Percentiles rank a stretch among this genome's conserved stretches.
Evolutionary conservation across 177 flowering plant species (phyloP).

Genomic region (Vitis hybrid): DNA sequence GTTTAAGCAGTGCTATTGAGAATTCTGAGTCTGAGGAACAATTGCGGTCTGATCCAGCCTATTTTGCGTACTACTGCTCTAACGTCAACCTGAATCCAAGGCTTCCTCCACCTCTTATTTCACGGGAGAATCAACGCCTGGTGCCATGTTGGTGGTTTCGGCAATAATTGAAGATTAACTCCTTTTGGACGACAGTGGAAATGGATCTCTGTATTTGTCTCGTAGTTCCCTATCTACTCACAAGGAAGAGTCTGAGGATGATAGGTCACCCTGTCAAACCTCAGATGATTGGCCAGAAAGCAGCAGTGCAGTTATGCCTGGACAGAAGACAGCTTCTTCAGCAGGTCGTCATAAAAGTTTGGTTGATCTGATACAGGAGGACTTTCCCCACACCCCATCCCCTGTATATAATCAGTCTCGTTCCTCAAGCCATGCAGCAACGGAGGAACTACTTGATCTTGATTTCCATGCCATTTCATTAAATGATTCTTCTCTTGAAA

Average conservation of each 20-base stretch:
- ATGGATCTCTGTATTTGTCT: constrained; percentile 35
- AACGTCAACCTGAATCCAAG: constrained; percentile 79
- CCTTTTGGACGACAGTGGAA: constrained; percentile 41
- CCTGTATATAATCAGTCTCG: constrained; percentile 37
- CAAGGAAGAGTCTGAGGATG: constrained; percentile 79
- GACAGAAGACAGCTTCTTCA: constrained; percentile 27
- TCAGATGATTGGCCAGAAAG: constrained; percentile 38
- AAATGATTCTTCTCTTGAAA: constrained; percentile 16
- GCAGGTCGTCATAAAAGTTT: constrained; percentile 62
- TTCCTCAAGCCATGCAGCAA: constrained; percentile 14
- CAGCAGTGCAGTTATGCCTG: constrained; percentile 17
- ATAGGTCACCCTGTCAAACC: constrained; percentile 39
- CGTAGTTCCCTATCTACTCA: constrained; percentile 64
- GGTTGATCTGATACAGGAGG: constrained; percentile 33
- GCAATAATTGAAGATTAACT: constrained; percentile 33
- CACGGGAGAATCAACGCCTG: constrained; percentile 65
- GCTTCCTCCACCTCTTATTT: constrained; percentile 67
- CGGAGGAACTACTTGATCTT: constrained; percentile 8
- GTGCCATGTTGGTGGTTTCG: too few species aligned
- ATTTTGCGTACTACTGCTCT: constrained; percentile 55
- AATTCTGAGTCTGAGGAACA: constrained; percentile 61
- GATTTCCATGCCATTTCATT: constrained; percentile 17
- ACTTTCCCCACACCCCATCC: constrained; percentile 44
- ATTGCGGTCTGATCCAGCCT: constrained; percentile 67
- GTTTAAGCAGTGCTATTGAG: neutral